These are phyloP conservation scores for Ogataea henricii DNA, from an alignment of 805 yeast species.

Conservation along the genomic window DNA sequence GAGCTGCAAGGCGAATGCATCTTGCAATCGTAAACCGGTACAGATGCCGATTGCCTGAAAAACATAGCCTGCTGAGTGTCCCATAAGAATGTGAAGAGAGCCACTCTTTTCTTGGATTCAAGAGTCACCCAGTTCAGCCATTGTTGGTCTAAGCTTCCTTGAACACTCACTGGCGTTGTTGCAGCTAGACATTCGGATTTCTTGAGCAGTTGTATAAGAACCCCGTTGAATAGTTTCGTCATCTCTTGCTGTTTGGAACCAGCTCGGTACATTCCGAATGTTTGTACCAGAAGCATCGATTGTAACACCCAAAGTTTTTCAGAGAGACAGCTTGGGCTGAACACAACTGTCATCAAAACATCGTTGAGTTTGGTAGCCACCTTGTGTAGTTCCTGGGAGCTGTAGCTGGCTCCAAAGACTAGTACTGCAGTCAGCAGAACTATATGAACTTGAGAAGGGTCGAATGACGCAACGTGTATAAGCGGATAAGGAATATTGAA, in stretches of 20 bases:
- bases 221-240: conserved; percentile 12
- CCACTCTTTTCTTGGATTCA: conserved; percentile 20
- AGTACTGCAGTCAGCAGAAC: conserved; percentile 12
- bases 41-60: conserved; percentile 12
- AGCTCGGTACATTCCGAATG: conserved; percentile 12
- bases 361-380: conserved; percentile 15
- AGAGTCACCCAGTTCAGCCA: conserved; percentile 15
- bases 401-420: conserved; percentile 13
- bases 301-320: conserved; percentile 16
- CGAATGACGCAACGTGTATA: conserved; percentile 16
- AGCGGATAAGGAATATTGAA: conserved; percentile 19
- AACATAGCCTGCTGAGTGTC: conserved; percentile 19
- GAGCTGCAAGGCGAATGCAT: conserved; percentile 13
- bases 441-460: conserved; percentile 5
- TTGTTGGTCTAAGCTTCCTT: not conserved
- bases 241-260: conserved; percentile 14
- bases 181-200: conserved; percentile 9
- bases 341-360: conserved; percentile 7
- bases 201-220: conserved; percentile 15
- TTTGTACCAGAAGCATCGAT: conserved; percentile 16
- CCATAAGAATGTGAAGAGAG: conserved; percentile 13
- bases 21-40: conserved; percentile 18
- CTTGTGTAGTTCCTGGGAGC: conserved; percentile 3
- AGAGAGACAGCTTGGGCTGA: conserved; percentile 8
- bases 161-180: not conserved